Evolutionary conservation across 2,329 filamentous ascomycete genomes (phyloP).

Genomic region (Aspergillus eucalypticola): DNA sequence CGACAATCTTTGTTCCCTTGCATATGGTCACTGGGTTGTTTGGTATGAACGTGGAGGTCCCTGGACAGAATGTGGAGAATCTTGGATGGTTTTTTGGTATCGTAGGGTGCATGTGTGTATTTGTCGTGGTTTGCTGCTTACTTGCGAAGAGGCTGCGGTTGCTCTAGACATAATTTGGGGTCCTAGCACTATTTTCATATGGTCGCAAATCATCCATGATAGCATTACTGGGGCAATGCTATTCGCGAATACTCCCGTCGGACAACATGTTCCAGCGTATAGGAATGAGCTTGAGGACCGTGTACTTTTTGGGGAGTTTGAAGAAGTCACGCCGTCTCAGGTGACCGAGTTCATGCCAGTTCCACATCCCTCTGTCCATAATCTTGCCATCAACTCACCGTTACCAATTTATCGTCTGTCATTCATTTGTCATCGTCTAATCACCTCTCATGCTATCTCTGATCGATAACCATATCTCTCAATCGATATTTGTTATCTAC

Average conservation of each 20-base stretch:
- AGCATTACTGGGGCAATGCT: too few species aligned
- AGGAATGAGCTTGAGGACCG: too few species aligned
- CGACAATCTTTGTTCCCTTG: slow-evolving; percentile 87
- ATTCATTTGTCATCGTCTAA: background rate
- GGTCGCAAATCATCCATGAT: too few species aligned
- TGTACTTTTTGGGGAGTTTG: too few species aligned
- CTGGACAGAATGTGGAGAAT: slow-evolving; percentile 37
- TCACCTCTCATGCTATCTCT: background rate
- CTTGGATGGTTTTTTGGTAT: slow-evolving; percentile 52
- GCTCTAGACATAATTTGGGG: slow-evolving; percentile 24
- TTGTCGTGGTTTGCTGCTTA: slow-evolving; percentile 38
- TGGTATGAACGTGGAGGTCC: slow-evolving; percentile 53
- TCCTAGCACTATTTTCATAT: too few species aligned
- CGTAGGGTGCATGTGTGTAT: slow-evolving; percentile 43
- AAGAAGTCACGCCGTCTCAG: background rate
- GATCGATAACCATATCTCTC: background rate
- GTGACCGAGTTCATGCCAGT: background rate
- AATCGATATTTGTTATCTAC: background rate
- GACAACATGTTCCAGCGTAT: too few species aligned
- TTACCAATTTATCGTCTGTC: background rate
- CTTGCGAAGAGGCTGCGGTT: slow-evolving; percentile 38
- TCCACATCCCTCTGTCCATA: background rate
- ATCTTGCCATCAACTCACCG: background rate
- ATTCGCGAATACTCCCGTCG: too few species aligned
- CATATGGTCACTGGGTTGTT: slow-evolving; percentile 73